Evolutionary conservation across 768 basidiomycete genomes (phyloP).

Genomic region (Podaxis sp.): DNA sequence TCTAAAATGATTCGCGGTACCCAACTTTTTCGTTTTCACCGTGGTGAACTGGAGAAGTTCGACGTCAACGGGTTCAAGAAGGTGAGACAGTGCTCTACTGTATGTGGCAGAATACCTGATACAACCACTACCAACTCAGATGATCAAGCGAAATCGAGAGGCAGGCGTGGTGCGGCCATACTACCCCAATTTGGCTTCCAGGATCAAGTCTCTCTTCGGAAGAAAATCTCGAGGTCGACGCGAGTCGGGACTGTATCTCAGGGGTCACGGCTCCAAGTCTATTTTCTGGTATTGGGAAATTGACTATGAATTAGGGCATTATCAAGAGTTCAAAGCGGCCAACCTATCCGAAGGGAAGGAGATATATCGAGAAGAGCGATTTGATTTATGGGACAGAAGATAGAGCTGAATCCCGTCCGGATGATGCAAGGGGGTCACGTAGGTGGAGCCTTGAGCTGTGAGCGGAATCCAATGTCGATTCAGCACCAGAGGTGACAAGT

Average conservation of each 20-base stretch:
- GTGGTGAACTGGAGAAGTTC: not conserved
- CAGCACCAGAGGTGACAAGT: too few species aligned
- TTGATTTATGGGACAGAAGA: not conserved
- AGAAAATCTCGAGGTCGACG: not conserved
- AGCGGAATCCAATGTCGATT: too few species aligned
- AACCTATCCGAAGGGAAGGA: not conserved
- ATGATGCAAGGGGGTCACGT: too few species aligned
- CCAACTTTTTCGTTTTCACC: not conserved
- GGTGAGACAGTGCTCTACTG: not conserved
- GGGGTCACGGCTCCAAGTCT: not conserved
- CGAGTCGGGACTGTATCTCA: not conserved
- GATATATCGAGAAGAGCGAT: not conserved
- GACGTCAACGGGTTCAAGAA: not conserved
- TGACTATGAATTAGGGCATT: not conserved
- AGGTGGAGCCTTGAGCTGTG: too few species aligned
- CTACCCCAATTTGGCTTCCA: not conserved
- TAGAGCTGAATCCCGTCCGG: too few species aligned
- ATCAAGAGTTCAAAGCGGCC: not conserved
- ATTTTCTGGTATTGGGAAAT: slow-evolving; percentile 8
- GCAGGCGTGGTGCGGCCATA: not conserved
- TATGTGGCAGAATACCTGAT: not conserved
- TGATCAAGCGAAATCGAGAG: not conserved
- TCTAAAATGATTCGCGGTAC: not conserved
- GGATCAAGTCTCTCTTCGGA: not conserved
- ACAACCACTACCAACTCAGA: not conserved